Evolutionary conservation across 2,329 filamentous ascomycete genomes (phyloP).

Genomic region (Torrubiellomyces zombiae): DNA sequence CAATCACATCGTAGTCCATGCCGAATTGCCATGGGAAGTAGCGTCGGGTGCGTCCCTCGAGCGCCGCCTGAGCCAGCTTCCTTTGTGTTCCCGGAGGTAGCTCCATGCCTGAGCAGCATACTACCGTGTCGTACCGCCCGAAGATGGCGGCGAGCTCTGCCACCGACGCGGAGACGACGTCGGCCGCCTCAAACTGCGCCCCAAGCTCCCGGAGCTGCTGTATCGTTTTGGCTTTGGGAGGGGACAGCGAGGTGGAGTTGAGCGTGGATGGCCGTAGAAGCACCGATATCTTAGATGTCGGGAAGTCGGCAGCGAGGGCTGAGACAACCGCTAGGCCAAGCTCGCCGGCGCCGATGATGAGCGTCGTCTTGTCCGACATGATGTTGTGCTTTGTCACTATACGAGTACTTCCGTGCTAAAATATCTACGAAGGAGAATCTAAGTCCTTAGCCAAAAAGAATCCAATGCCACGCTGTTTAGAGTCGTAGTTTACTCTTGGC

Average conservation of each 20-base stretch:
- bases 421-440: too few relatives aligned
- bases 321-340: constrained; percentile 40
- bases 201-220: constrained; percentile 18
- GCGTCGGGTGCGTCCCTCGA: constrained; percentile 29
- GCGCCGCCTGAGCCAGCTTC: constrained; percentile 38
- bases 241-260: constrained; percentile 17
- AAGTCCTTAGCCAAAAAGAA: too few relatives aligned
- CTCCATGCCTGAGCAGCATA: constrained; percentile 45
- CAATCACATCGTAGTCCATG: constrained; percentile 52
- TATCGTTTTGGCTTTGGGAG: constrained; percentile 18
- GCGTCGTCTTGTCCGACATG: constrained; percentile 22
- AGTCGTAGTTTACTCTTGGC: too few relatives aligned
- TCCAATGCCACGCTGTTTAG: too few relatives aligned
- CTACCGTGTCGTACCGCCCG: constrained; percentile 30
- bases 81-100: constrained; percentile 36
- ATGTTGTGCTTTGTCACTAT: constrained; percentile 2
- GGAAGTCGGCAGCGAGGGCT: constrained; percentile 27
- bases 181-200: constrained; percentile 24
- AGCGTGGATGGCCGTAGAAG: constrained; percentile 35
- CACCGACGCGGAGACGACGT: constrained; percentile 21
- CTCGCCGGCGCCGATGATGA: constrained; percentile 51
- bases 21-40: constrained; percentile 63
- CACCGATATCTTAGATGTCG: constrained; percentile 27
- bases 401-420: too few relatives aligned
- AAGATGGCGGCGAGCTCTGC: constrained; percentile 26